These are phyloP conservation scores for Penicillium fuscoglaucum DNA, from an alignment of 2,329 filamentous ascomycete species.

Conservation along the genomic window DNA sequence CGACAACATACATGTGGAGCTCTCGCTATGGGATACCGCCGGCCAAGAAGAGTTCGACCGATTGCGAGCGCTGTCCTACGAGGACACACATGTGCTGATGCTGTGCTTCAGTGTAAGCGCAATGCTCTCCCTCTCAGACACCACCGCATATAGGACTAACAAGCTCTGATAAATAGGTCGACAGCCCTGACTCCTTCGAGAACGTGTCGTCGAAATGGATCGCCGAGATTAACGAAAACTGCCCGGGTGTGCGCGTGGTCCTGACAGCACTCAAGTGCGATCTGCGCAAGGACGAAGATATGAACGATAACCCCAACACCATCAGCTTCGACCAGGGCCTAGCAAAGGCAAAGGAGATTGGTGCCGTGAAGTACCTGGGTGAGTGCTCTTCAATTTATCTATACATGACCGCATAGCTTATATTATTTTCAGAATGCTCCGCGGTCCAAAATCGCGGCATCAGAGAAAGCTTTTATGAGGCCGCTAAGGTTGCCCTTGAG, in stretches of 20 bases:
- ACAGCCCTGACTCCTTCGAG: constrained; percentile 93
- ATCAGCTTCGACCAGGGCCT: constrained; percentile 91
- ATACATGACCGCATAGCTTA: not conserved
- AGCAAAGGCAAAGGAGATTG: constrained; percentile 86
- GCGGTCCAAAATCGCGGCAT: constrained; percentile 97
- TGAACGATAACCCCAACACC: constrained; percentile 62
- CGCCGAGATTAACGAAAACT: constrained; percentile 96
- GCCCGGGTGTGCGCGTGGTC: constrained; percentile 90
- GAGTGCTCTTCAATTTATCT: constrained; percentile 26
- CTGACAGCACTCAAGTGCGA: constrained; percentile 97
- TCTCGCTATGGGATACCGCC: constrained; percentile 97
- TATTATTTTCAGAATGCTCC: constrained; percentile 72
- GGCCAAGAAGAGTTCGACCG: constrained; percentile 99
- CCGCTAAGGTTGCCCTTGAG: constrained; percentile 81
- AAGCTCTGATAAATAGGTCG: constrained; percentile 56
- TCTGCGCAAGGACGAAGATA: constrained; percentile 74
- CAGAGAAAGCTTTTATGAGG: constrained; percentile 98
- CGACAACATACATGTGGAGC: constrained; percentile 92
- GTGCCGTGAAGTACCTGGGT: constrained; percentile 87
- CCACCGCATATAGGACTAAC: not conserved
- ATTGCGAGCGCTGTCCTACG: constrained; percentile 91
- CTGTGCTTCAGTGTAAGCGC: constrained; percentile 81
- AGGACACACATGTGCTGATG: constrained; percentile 98
- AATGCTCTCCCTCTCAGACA: not conserved
- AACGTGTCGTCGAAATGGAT: constrained; percentile 99